phyloP scores from a whole-genome alignment of 306 rosid species.

The Trifolium repens region DNA sequence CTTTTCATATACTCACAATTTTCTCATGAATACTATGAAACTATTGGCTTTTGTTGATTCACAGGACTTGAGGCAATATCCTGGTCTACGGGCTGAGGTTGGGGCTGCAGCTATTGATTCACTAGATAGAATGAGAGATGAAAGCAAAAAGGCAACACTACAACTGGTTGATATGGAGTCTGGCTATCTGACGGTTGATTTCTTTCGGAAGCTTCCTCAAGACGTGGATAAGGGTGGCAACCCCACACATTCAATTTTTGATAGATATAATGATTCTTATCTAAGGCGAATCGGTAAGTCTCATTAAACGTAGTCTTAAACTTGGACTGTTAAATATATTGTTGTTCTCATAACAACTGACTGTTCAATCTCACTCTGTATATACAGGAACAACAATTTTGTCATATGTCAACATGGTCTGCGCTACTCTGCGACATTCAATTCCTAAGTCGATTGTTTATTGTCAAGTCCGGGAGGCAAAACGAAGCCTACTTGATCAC shows the following conservation, averaged over 20 bases:
- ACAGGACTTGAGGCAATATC: slow-evolving; percentile 92
- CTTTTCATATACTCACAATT: slow-evolving; percentile 15
- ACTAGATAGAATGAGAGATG: slow-evolving; percentile 84
- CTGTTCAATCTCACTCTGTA: background rate
- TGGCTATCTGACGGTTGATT: slow-evolving; percentile 90
- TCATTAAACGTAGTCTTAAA: slow-evolving; percentile 5
- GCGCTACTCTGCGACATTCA: slow-evolving; percentile 78
- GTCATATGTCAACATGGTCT: slow-evolving; percentile 90
- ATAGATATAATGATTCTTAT: slow-evolving; percentile 90
- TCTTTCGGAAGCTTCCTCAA: slow-evolving; percentile 96
- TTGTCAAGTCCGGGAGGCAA: slow-evolving; percentile 97
- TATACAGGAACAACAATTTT: slow-evolving; percentile 76
- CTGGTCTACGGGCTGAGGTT: slow-evolving; percentile 88
- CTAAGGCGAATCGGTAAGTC: slow-evolving; percentile 82
- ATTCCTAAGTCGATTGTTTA: slow-evolving; percentile 89
- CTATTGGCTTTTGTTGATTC: slow-evolving; percentile 36
- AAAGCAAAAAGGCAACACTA: slow-evolving; percentile 90
- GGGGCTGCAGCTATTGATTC: slow-evolving; percentile 84
- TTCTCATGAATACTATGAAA: slow-evolving; percentile 15
- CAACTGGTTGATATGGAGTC: slow-evolving; percentile 89
- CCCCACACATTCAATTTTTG: slow-evolving; percentile 93
- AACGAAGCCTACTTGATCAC: slow-evolving; percentile 83
- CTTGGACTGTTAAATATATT: slow-evolving; percentile 16
- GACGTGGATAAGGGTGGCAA: slow-evolving; percentile 97
- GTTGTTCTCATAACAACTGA: slow-evolving; percentile 30